These are phyloP conservation scores for Candida bentonensis DNA, from an alignment of 805 yeast genomes.

Conservation along the genomic window DNA sequence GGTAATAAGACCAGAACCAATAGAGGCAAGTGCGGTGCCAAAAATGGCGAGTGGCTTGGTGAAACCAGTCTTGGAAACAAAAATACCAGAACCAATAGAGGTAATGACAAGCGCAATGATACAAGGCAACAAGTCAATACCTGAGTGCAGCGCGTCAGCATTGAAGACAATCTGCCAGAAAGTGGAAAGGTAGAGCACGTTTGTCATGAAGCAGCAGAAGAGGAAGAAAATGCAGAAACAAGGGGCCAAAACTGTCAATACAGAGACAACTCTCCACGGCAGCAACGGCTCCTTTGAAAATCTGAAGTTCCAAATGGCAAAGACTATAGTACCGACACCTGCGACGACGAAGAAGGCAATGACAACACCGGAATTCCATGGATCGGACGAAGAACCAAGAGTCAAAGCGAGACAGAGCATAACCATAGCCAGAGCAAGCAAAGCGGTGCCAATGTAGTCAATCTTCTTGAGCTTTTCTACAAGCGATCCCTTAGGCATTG, in stretches of 20 bases:
- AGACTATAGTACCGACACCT: constrained; percentile 17
- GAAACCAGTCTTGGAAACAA: constrained; percentile 28
- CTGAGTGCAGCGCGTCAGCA: constrained; percentile 24
- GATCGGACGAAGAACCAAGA: constrained; percentile 37
- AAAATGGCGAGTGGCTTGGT: constrained; percentile 29
- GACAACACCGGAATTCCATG: constrained; percentile 43
- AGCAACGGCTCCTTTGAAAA: constrained; percentile 34
- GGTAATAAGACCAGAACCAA: constrained; percentile 32
- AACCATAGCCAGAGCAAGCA: constrained; percentile 30
- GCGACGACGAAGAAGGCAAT: constrained; percentile 36
- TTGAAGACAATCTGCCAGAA: constrained; percentile 34
- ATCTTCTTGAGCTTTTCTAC: constrained; percentile 27
- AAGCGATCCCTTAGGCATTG: constrained; percentile 23
- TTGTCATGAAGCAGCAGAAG: constrained; percentile 28
- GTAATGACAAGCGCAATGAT: constrained; percentile 28
- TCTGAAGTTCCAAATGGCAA: constrained; percentile 19
- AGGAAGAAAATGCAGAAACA: constrained; percentile 26
- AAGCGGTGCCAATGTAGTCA: constrained; percentile 36
- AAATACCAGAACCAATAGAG: constrained; percentile 30
- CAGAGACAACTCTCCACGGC: constrained; percentile 23
- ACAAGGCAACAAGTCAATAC: constrained; percentile 29
- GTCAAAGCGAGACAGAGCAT: constrained; percentile 37
- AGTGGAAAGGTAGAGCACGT: constrained; percentile 32
- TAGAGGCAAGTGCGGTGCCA: constrained; percentile 28
- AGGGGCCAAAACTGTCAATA: constrained; percentile 23